Percentiles rank a stretch among this genome's conserved stretches.
phyloP scores from a whole-genome alignment of 768 basidiomycete genomes.

The Harrya chromipes region DNA sequence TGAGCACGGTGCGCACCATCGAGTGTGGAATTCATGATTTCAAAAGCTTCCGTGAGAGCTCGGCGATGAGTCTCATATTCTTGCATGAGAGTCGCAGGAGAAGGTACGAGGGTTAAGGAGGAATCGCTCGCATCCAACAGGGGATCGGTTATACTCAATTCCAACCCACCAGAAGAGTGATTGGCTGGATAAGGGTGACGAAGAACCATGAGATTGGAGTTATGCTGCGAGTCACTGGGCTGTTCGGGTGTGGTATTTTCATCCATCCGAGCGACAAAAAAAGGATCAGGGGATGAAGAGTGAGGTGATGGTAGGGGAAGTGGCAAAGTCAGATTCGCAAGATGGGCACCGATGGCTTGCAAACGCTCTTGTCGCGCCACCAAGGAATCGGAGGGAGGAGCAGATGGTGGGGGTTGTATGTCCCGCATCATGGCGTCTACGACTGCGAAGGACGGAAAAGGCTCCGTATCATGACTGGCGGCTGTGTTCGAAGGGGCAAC shows the following conservation, averaged over 20 bases:
- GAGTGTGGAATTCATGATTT: conserved; percentile 10
- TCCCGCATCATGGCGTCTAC: neutral
- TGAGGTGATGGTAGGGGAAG: conserved; percentile 1
- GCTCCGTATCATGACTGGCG: neutral
- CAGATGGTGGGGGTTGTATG: neutral
- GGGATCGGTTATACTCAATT: neutral
- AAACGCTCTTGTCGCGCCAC: conserved; percentile 12
- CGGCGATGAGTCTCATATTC: conserved; percentile 10
- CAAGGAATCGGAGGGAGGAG: conserved; percentile 5
- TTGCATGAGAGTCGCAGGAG: conserved; percentile 1
- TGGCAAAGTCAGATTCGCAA: conserved; percentile 10
- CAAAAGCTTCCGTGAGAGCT: conserved; percentile 10
- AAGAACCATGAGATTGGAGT: neutral
- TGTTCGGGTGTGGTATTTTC: neutral
- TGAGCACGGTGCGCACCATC: conserved; percentile 11
- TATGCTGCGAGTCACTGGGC: neutral
- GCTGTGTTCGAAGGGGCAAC: neutral
- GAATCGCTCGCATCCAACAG: neutral
- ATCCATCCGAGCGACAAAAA: neutral
- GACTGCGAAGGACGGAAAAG: neutral
- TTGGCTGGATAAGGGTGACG: conserved; percentile 9
- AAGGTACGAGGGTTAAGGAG: neutral
- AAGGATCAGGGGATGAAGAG: conserved; percentile 9
- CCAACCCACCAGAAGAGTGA: neutral
- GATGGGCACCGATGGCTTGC: conserved; percentile 9